phyloP scores from a whole-genome alignment of 441 rosid genomes.

The Erodium texanum region DNA sequence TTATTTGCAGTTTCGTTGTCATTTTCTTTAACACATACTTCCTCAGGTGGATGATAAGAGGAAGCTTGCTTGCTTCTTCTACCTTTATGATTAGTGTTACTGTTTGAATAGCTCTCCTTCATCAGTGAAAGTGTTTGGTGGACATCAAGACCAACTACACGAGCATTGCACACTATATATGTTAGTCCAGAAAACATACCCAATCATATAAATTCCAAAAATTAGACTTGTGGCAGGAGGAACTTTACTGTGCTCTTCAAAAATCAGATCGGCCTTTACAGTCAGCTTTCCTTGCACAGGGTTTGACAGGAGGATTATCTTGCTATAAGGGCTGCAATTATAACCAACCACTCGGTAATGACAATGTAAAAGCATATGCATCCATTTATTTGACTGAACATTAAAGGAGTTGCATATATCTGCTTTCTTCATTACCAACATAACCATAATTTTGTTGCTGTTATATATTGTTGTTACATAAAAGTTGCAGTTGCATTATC shows the following conservation, averaged over 20 bases:
- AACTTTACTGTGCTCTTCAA: constrained; percentile 77
- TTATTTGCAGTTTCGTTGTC: constrained; percentile 24
- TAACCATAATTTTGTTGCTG: neutral
- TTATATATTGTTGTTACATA: neutral
- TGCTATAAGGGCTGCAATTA: constrained; percentile 68
- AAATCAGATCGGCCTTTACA: constrained; percentile 70
- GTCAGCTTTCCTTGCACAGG: constrained; percentile 48
- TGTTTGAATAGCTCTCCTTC: constrained; percentile 28
- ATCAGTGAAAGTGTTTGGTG: constrained; percentile 51
- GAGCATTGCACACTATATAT: constrained; percentile 14
- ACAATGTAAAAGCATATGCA: constrained; percentile 5
- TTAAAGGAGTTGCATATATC: neutral
- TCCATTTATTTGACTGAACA: neutral
- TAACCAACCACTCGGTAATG: constrained; percentile 11
- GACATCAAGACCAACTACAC: constrained; percentile 75
- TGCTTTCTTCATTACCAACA: constrained; percentile 7
- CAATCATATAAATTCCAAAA: constrained; percentile 4
- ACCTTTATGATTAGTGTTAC: constrained; percentile 18
- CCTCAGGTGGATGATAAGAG: constrained; percentile 33
- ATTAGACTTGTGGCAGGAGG: neutral
- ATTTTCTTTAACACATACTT: constrained; percentile 30
- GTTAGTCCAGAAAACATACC: neutral
- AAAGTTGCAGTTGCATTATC: neutral
- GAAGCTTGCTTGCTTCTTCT: constrained; percentile 30
- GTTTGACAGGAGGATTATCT: constrained; percentile 40